Conservation (phyloP, 768 basidiomycete species). For the Leccinum truebloodii region DNA sequence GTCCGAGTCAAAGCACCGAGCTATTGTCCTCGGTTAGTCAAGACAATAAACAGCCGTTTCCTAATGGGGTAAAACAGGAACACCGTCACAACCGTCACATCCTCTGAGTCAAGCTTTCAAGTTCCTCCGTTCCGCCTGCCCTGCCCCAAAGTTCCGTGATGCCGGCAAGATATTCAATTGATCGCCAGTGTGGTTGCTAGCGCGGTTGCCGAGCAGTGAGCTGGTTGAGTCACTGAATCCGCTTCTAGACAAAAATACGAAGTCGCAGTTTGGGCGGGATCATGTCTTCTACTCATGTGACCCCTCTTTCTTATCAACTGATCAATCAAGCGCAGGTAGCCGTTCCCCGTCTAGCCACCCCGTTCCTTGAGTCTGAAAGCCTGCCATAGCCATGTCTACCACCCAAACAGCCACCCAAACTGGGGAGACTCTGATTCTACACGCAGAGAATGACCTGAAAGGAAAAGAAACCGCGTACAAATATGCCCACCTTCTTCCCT, state of each 20-base stretch:
- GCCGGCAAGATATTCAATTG: neutral
- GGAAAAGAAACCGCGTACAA: conserved; percentile 41
- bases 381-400: conserved; percentile 10
- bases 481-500: conserved; percentile 71
- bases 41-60: conserved; percentile 18
- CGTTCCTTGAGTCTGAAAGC: neutral
- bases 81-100: too few species aligned
- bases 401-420: conserved; percentile 18
- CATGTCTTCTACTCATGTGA: conserved; percentile 3
- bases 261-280: conserved; percentile 3
- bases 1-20: conserved; percentile 11
- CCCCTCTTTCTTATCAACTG: conserved; percentile 5
- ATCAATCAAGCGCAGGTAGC: neutral
- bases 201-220: too few species aligned
- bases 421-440: conserved; percentile 6
- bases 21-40: conserved; percentile 23
- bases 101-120: neutral
- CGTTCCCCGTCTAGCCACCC: too few species aligned
- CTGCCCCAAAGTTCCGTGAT: neutral
- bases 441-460: conserved; percentile 2
- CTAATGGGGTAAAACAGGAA: conserved; percentile 8
- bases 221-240: neutral
- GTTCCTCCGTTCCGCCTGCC: neutral
- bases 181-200: neutral
- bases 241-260: conserved; percentile 12